Evolutionary conservation across 2,329 filamentous ascomycete species (phyloP).

Genomic region (Aspergillus carbonarius): DNA sequence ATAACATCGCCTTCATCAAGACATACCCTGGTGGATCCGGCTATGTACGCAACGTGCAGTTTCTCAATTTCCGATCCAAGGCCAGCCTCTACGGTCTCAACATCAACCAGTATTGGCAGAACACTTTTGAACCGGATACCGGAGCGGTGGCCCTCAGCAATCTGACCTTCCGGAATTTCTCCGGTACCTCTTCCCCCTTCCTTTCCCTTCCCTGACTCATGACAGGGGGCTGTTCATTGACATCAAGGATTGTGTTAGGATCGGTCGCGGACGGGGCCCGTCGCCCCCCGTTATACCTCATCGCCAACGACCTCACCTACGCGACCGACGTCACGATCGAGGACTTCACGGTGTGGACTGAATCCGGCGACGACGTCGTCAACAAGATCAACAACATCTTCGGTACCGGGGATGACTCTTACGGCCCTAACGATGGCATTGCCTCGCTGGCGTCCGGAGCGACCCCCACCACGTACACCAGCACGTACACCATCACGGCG

Average conservation of each 20-base stretch:
- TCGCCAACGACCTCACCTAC: constrained; percentile 34
- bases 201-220: too few species aligned
- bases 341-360: constrained; percentile 39
- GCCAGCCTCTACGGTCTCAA: constrained; percentile 25
- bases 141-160: constrained; percentile 25
- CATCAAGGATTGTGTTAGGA: constrained; percentile 12
- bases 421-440: constrained; percentile 9
- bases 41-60: constrained; percentile 37
- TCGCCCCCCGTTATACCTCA: constrained; percentile 31
- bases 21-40: constrained; percentile 41
- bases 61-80: constrained; percentile 31
- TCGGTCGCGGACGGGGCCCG: constrained; percentile 32
- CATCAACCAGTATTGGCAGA: constrained; percentile 30
- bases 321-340: constrained; percentile 33
- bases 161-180: constrained; percentile 28
- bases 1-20: constrained; percentile 42
- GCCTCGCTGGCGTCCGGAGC: background rate
- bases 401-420: constrained; percentile 30
- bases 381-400: constrained; percentile 40
- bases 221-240: too few species aligned
- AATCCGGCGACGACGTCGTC: constrained; percentile 18
- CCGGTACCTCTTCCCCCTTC: background rate
- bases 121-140: constrained; percentile 24
- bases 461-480: constrained; percentile 24
- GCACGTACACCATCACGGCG: constrained; percentile 30